Evolutionary conservation across 2,329 filamentous ascomycete species (phyloP), one percentile per base, ranked within the genome.

Genomic region (Talaromyces sp.): DNA sequence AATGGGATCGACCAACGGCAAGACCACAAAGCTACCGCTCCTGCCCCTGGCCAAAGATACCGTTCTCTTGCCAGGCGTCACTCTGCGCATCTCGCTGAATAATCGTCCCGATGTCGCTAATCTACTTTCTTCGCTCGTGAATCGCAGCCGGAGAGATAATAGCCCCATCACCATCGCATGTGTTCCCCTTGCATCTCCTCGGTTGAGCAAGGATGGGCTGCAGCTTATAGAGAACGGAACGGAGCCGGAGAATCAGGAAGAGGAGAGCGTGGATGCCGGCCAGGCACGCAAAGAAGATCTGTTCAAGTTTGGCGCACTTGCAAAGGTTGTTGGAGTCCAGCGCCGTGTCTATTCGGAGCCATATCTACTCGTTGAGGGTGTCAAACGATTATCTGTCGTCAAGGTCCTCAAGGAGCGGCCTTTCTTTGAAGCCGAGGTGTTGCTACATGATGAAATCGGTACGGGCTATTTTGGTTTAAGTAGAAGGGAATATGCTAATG

Each of bases 31-130:
- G 69, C 71, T 97, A 39, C 91, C 94, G 54, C 81, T 98, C 71
- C 90, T 98, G 70, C 91, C 93, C 43, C 86, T 98, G 50, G 87
- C 92, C 62, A 88, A 89, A 73, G 90, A 90, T 69, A 86, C 88
- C 67, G 90, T 97, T 70, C 87, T 98, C 47, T 86, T 97, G 10
- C 95, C 95, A 3, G 92, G 93, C 67, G 88, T 93, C 64, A 88
- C 93, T 60, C 86, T 96, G 71, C 90, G 93, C 71, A 90, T 98
- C 69, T 88, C 92, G 63, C 89, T 97, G 61, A 87, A 89, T 47
- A 88, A 89, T 77, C 91, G 94, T 60, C 88, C 92, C 70, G 95
- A 98, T 78, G 90, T 98, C 70, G 90, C 92, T 62, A 91, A 94
- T 60, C 86, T 98, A 52, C 87, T 99, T 65, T 91, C 93, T 22